Percentiles rank a stretch among this genome's conserved stretches.
Evolutionary conservation across 164 flowering plant genomes (phyloP).

Genomic region (Liriodendron chinense): DNA sequence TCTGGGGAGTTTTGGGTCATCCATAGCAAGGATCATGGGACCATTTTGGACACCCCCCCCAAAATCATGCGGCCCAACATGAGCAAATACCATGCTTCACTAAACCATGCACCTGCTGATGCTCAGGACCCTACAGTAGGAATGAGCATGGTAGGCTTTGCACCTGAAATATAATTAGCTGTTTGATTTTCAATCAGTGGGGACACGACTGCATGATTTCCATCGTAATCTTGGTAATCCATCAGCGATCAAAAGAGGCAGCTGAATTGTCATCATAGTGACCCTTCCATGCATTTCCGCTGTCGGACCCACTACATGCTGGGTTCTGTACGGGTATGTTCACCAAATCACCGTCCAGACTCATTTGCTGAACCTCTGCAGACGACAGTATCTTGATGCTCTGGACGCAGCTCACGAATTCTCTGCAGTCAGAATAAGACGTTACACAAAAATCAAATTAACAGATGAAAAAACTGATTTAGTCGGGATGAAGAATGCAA

Average conservation of each 20-base stretch:
- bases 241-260: conserved; percentile 56
- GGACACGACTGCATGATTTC: too few species aligned
- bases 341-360: conserved; percentile 76
- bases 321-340: conserved; percentile 51
- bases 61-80: too few species aligned
- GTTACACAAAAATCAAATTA: neutral
- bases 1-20: too few species aligned
- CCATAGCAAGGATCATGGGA: too few species aligned
- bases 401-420: conserved; percentile 88
- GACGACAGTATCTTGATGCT: conserved; percentile 86
- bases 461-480: neutral
- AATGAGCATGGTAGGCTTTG: too few species aligned
- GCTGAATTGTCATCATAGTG: conserved; percentile 66
- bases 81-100: too few species aligned
- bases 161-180: too few species aligned
- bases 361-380: conserved; percentile 88
- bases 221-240: neutral
- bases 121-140: too few species aligned
- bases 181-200: too few species aligned
- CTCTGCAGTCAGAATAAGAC: conserved; percentile 41
- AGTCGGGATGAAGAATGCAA: too few species aligned
- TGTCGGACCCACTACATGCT: conserved; percentile 76
- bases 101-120: too few species aligned
- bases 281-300: conserved; percentile 72
- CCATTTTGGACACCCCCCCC: too few species aligned